Percentiles rank a stretch among this genome's conserved stretches.
phyloP scores from a whole-genome alignment of 257 asterid species.

The Nicotiana knightiana region DNA sequence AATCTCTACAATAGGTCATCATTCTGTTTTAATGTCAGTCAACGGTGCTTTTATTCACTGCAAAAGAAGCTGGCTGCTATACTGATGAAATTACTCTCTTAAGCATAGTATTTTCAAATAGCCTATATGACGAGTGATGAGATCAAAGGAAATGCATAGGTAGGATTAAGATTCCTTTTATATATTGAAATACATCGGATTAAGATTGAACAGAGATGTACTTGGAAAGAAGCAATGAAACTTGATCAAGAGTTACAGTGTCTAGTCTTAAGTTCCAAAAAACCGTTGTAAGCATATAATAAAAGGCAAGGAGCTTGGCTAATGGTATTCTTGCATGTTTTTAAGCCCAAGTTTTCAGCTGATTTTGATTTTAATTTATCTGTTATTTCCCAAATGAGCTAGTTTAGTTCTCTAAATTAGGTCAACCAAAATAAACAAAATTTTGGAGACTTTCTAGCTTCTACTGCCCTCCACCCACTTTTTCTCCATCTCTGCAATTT shows the following conservation, averaged over 20 bases:
- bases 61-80: background rate
- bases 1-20: background rate
- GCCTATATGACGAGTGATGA: background rate
- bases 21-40: background rate
- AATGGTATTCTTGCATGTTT: background rate
- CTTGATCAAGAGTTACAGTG: background rate
- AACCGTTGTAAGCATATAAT: background rate
- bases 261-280: background rate
- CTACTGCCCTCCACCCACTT: background rate
- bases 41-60: background rate
- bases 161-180: background rate
- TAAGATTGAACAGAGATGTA: background rate
- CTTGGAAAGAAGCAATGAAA: background rate
- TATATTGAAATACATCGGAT: background rate
- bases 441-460: background rate
- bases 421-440: background rate
- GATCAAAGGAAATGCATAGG: background rate
- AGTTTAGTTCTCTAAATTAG: background rate
- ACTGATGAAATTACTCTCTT: background rate
- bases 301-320: background rate
- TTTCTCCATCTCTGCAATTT: background rate
- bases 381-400: background rate
- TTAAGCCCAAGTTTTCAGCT: background rate
- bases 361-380: background rate
- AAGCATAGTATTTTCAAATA: background rate